Conservation (phyloP, 2,329 filamentous ascomycete genomes). For the Tolypocladium nubicola region DNA sequence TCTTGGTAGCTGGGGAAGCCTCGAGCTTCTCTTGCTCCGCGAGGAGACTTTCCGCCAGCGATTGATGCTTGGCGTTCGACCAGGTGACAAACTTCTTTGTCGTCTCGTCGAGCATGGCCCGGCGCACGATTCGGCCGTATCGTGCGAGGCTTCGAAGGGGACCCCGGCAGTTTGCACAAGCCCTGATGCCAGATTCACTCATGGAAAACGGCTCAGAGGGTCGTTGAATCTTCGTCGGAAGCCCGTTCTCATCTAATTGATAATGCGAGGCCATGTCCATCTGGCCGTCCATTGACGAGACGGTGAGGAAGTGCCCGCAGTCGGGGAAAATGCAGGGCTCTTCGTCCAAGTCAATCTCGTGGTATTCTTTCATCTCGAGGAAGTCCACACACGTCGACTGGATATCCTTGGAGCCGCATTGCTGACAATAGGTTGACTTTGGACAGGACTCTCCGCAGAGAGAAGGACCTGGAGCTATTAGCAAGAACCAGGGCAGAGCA, state of each 20-base stretch:
- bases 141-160: slow-evolving; percentile 45
- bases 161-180: slow-evolving; percentile 50
- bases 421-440: slow-evolving; percentile 39
- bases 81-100: slow-evolving; percentile 54
- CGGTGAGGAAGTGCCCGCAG: slow-evolving; percentile 55
- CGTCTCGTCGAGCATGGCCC: slow-evolving; percentile 49
- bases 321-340: slow-evolving; percentile 50
- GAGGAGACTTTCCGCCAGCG: slow-evolving; percentile 4
- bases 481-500: neutral
- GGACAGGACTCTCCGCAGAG: slow-evolving; percentile 57
- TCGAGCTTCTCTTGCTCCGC: slow-evolving; percentile 5
- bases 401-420: slow-evolving; percentile 34
- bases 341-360: slow-evolving; percentile 45
- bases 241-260: slow-evolving; percentile 22
- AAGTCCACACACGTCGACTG: slow-evolving; percentile 44
- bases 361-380: slow-evolving; percentile 41
- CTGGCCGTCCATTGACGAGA: slow-evolving; percentile 48
- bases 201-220: slow-evolving; percentile 35
- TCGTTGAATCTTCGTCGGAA: slow-evolving; percentile 21
- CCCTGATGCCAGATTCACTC: slow-evolving; percentile 31
- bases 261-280: slow-evolving; percentile 46
- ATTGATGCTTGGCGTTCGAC: slow-evolving; percentile 23
- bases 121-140: slow-evolving; percentile 51
- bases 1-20: neutral
- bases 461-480: slow-evolving; percentile 29